These are phyloP conservation scores for Boletus patriciae DNA, from an alignment of 768 basidiomycete genomes.

Conservation along the genomic window DNA sequence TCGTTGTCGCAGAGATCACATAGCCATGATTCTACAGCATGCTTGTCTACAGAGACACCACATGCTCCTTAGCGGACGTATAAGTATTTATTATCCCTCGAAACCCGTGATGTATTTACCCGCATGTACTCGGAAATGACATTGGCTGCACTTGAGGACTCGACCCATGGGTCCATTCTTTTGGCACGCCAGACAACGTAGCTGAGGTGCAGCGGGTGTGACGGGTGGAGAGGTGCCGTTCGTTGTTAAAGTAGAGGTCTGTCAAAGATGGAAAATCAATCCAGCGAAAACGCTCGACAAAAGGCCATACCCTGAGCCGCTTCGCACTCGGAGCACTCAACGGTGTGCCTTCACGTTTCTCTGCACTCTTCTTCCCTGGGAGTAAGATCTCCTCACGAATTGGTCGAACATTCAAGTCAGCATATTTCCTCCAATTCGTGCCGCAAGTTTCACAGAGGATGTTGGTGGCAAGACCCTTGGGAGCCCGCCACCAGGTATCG, in stretches of 20 bases:
- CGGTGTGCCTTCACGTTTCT: constrained; percentile 65
- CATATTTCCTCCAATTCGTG: constrained; percentile 90
- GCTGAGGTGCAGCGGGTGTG: constrained; percentile 52
- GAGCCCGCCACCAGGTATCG: constrained; percentile 87
- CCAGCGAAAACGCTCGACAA: neutral
- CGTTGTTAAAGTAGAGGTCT: constrained; percentile 43
- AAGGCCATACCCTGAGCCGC: constrained; percentile 54
- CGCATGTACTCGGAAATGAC: constrained; percentile 76
- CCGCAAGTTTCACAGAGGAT: constrained; percentile 87
- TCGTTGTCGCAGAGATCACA: constrained; percentile 90
- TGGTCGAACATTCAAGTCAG: constrained; percentile 77
- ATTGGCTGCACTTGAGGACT: constrained; percentile 80
- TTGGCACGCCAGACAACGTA: constrained; percentile 74
- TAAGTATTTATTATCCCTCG: constrained; percentile 2
- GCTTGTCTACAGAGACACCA: constrained; percentile 66
- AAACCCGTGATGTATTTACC: constrained; percentile 41
- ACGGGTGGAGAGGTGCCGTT: constrained; percentile 63
- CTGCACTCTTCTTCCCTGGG: constrained; percentile 40
- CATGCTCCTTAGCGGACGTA: constrained; percentile 49
- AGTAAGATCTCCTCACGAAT: constrained; percentile 64
- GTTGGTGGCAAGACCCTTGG: constrained; percentile 74
- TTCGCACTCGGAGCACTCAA: constrained; percentile 55
- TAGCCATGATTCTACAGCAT: constrained; percentile 69
- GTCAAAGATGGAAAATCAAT: neutral
- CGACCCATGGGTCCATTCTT: constrained; percentile 73